Percentiles rank a stretch among this genome's conserved stretches.
Conservation (phyloP, 1,284 basidiomycete genomes). For the Clitocybe nebularis region DNA sequence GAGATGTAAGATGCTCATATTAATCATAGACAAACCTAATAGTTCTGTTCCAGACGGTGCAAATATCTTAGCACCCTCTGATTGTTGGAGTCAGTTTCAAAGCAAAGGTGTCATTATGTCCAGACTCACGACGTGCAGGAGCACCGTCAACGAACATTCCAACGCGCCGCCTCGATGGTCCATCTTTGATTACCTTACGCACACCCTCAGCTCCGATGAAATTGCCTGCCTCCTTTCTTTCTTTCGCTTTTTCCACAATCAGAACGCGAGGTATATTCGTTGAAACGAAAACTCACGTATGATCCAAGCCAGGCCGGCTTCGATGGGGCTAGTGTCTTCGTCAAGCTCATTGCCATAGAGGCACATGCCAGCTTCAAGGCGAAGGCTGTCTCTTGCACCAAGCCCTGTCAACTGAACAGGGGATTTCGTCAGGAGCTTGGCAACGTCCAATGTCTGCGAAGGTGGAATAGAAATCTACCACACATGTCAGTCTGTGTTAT, state of each 20-base stretch:
- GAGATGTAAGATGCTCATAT: background rate
- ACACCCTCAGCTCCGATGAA: constrained; percentile 89
- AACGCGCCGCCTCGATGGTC: constrained; percentile 76
- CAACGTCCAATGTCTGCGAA: constrained; percentile 66
- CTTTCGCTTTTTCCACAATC: constrained; percentile 57
- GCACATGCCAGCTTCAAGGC: constrained; percentile 98
- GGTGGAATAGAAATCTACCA: constrained; percentile 87
- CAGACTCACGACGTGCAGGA: constrained; percentile 72
- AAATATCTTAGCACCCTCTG: constrained; percentile 82
- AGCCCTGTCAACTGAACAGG: constrained; percentile 88
- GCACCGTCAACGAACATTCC: constrained; percentile 83
- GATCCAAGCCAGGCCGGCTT: constrained; percentile 90
- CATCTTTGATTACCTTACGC: constrained; percentile 76
- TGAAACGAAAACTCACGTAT: constrained; percentile 56
- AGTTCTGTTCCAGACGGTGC: constrained; percentile 48
- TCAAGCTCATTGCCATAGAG: constrained; percentile 94
- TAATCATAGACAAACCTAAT: constrained; percentile 41
- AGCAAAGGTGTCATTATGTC: background rate
- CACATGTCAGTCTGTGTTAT: constrained; percentile 4
- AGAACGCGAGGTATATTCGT: background rate
- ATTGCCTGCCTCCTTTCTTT: constrained; percentile 62
- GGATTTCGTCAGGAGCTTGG: constrained; percentile 64
- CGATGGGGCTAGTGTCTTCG: constrained; percentile 83
- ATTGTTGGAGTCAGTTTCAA: constrained; percentile 9
- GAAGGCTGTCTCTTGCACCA: constrained; percentile 89